Base-by-base conservation (phyloP, 78 protist genomes). In the Isochrysis galbana region DNA sequence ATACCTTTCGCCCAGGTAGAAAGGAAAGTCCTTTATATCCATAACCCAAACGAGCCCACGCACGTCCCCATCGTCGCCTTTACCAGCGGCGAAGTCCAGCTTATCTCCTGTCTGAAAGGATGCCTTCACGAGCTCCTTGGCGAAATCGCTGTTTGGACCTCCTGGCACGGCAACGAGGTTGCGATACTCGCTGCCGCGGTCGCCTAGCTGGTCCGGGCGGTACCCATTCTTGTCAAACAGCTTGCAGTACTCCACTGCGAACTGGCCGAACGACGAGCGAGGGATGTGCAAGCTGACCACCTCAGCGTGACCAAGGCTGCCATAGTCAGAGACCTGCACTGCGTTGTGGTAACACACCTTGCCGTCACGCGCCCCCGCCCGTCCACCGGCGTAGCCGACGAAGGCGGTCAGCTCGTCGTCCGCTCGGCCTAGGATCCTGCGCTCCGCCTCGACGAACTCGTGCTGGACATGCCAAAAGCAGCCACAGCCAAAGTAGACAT, bases 331-430 rank as follows among this genome's bases (percentile, higher is more conserved):
- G 54, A 42, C 5, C 25, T 23, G 19, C 14, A 17, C 32, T n/a
- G 36, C 72, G 82, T 88, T 88, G 91, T 88, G 91, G 82, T 88
- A 88, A 80, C 91, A 88, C 36, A 88, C 91, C 36, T 36, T 61
- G 44, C 77, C 77, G 61, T 88, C 82, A 48, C 42, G 45, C 47
- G 47, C 82, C 7, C 69, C 83, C 25, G 42, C 25, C 32, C 26
- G 48, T 44, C 91, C 91, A 17, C 91, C 91, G 0, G 91, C 91
- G 41, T 88, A 88, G 39, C 91, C 91, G 14, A 51, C 80, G 34
- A 55, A 14, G 1, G 82, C 2, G 17, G 91, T 88, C 17, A 61
- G 21, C 46, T 34, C 17, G 39, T 1, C 3, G 91, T 44, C 61
- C 21, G 5, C 36, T 21, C 91, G 91, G 22, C 77, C 47, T 22